Conservation (phyloP, 2,329 filamentous ascomycete genomes). For the Alternaria ventricosa region DNA sequence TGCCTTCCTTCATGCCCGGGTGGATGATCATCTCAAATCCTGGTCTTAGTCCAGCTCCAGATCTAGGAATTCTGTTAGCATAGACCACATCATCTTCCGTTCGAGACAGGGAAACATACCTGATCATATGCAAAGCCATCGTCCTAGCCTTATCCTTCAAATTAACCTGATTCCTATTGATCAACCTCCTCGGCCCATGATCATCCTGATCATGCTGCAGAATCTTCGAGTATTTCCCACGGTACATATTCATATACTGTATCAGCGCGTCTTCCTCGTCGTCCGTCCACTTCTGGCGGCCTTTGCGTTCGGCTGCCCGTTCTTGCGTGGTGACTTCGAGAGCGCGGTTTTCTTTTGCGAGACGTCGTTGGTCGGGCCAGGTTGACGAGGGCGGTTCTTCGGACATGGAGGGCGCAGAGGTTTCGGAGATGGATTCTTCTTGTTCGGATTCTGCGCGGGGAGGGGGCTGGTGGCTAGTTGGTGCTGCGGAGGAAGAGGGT, state of each 20-base stretch:
- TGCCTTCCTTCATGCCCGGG: slow-evolving; percentile 20
- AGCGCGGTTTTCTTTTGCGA: slow-evolving; percentile 25
- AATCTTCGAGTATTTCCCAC: slow-evolving; percentile 58
- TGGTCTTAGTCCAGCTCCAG: slow-evolving; percentile 33
- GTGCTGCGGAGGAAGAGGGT: slow-evolving; percentile 27
- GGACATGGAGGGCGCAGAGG: slow-evolving; percentile 35
- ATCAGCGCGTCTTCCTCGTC: slow-evolving; percentile 54
- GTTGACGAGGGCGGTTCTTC: slow-evolving; percentile 29
- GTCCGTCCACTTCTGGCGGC: slow-evolving; percentile 28
- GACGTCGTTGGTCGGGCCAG: slow-evolving; percentile 19
- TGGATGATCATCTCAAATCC: slow-evolving; percentile 39
- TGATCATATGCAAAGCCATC: slow-evolving; percentile 49
- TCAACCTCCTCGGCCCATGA: slow-evolving; percentile 24
- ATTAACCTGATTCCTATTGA: slow-evolving; percentile 58
- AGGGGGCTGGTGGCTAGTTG: slow-evolving; percentile 39
- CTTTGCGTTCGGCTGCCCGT: slow-evolving; percentile 20
- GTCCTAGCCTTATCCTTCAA: slow-evolving; percentile 56
- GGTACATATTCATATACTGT: slow-evolving; percentile 55
- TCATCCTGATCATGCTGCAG: slow-evolving; percentile 32
- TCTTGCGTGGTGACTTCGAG: background rate
- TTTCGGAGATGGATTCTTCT: slow-evolving; percentile 33
- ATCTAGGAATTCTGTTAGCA: slow-evolving; percentile 26
- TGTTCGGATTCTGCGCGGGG: slow-evolving; percentile 6
- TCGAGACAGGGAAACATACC: too few relatives aligned
- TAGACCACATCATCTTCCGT: too few relatives aligned